These are phyloP conservation scores for Suillus subaureus DNA, from an alignment of 768 basidiomycete species.

Conservation along the genomic window DNA sequence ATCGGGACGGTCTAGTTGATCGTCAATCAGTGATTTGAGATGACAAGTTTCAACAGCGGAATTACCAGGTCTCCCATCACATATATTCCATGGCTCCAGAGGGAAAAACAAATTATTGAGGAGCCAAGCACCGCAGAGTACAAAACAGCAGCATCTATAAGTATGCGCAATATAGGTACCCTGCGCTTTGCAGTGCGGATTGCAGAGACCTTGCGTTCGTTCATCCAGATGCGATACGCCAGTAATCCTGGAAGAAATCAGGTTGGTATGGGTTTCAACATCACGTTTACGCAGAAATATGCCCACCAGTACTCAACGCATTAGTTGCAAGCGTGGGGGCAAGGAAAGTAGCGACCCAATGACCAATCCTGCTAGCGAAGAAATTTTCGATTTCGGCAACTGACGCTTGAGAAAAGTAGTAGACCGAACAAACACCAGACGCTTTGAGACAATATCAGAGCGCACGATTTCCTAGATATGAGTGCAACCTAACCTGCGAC, in stretches of 20 bases:
- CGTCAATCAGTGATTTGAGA: background rate
- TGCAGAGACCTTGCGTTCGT: background rate
- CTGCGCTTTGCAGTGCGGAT: background rate
- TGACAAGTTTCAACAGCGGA: background rate
- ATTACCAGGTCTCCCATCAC: background rate
- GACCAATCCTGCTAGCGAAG: background rate
- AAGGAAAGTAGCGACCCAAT: background rate
- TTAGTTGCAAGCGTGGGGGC: background rate
- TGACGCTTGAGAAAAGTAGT: background rate
- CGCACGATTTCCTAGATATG: background rate
- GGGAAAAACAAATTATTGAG: background rate
- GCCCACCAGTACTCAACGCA: background rate
- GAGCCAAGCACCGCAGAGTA: background rate
- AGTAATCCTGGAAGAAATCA: background rate
- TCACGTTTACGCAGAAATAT: background rate
- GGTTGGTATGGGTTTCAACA: background rate
- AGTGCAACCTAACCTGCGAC: background rate
- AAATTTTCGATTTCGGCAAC: background rate
- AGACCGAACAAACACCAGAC: background rate
- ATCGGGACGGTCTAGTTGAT: background rate
- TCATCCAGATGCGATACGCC: background rate
- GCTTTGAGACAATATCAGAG: background rate
- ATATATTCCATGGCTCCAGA: background rate
- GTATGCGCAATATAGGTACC: background rate
- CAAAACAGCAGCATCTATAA: background rate